Conservation (phyloP, 2,329 filamentous ascomycete genomes). For the Aspergillus novofumigatus region DNA sequence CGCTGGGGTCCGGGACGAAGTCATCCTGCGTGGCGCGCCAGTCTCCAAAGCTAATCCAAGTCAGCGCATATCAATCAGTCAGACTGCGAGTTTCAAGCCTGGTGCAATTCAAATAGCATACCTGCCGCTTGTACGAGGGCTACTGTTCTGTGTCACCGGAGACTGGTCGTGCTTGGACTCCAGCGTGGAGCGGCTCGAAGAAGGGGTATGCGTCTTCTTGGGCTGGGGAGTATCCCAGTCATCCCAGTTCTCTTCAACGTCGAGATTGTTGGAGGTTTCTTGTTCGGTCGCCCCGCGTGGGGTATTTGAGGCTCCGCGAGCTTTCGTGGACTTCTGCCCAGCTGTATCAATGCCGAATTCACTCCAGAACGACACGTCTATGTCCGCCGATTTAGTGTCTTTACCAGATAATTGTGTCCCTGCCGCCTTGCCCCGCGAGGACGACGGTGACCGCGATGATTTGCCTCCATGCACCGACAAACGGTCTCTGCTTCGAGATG, state of each 20-base stretch:
- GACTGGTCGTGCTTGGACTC: slow-evolving; percentile 47
- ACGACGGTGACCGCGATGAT: slow-evolving; percentile 29
- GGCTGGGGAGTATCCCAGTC: slow-evolving; percentile 51
- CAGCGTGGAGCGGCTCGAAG: slow-evolving; percentile 48
- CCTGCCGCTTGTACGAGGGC: slow-evolving; percentile 53
- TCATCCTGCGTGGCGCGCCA: slow-evolving; percentile 27
- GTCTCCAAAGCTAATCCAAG: slow-evolving; percentile 34
- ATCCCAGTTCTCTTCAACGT: slow-evolving; percentile 52
- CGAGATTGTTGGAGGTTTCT: slow-evolving; percentile 32
- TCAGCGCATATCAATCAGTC: slow-evolving; percentile 24
- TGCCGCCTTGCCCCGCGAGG: slow-evolving; percentile 26
- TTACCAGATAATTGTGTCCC: slow-evolving; percentile 37
- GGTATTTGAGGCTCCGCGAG: slow-evolving; percentile 27
- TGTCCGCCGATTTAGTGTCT: slow-evolving; percentile 38
- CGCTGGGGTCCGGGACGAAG: slow-evolving; percentile 25
- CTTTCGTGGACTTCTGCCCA: slow-evolving; percentile 36
- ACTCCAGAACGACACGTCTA: slow-evolving; percentile 47
- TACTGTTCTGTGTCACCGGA: slow-evolving; percentile 43
- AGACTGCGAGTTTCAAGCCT: slow-evolving; percentile 4
- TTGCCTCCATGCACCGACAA: slow-evolving; percentile 24
- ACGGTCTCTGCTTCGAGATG: slow-evolving; percentile 31
- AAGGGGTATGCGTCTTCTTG: slow-evolving; percentile 39
- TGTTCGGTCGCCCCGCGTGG: slow-evolving; percentile 35
- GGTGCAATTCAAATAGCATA: slow-evolving; percentile 31
- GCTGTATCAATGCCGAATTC: slow-evolving; percentile 49